A percentile compares a stretch with the other conserved stretches of the same genome.
Evolutionary conservation across 140 eudicot genomes (phyloP).

Genomic region (Erigeron philadelphicus): DNA sequence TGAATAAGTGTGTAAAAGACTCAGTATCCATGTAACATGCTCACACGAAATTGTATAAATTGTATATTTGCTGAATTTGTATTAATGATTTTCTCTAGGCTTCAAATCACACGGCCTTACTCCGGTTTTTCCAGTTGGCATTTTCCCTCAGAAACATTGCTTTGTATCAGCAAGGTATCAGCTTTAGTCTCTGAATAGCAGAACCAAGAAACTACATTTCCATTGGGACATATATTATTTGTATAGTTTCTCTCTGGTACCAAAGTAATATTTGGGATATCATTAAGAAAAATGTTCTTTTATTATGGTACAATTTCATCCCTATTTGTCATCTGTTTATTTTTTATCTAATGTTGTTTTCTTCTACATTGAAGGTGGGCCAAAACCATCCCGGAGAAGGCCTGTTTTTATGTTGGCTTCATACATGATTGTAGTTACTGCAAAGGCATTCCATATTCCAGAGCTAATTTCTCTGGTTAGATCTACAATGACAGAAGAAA

Average conservation of each 20-base stretch:
- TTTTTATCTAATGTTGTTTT: slow-evolving; percentile 20
- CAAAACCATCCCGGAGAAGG: slow-evolving; percentile 57
- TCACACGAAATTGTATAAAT: slow-evolving; percentile 1
- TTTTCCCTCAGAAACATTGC: slow-evolving; percentile 64
- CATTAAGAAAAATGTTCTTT: background rate
- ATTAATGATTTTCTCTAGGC: slow-evolving; percentile 37
- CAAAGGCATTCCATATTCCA: slow-evolving; percentile 56
- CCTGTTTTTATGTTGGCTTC: slow-evolving; percentile 66
- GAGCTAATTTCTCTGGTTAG: slow-evolving; percentile 51
- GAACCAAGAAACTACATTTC: background rate
- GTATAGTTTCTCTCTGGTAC: background rate
- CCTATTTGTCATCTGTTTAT: background rate
- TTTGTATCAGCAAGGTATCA: slow-evolving; percentile 54
- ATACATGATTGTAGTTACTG: slow-evolving; percentile 66
- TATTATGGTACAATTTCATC: background rate
- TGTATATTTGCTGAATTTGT: slow-evolving; percentile 14
- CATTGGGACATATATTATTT: background rate
- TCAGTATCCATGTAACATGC: background rate
- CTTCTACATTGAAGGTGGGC: slow-evolving; percentile 39
- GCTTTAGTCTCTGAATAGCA: background rate
- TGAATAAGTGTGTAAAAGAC: background rate
- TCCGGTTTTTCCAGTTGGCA: slow-evolving; percentile 66
- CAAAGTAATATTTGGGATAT: background rate
- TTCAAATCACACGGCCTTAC: slow-evolving; percentile 55
- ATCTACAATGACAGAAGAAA: slow-evolving; percentile 60